Percentiles rank a stretch among this genome's conserved stretches.
phyloP scores from a whole-genome alignment of 2,329 filamentous ascomycete genomes.

The Trichoderma koningiopsis region DNA sequence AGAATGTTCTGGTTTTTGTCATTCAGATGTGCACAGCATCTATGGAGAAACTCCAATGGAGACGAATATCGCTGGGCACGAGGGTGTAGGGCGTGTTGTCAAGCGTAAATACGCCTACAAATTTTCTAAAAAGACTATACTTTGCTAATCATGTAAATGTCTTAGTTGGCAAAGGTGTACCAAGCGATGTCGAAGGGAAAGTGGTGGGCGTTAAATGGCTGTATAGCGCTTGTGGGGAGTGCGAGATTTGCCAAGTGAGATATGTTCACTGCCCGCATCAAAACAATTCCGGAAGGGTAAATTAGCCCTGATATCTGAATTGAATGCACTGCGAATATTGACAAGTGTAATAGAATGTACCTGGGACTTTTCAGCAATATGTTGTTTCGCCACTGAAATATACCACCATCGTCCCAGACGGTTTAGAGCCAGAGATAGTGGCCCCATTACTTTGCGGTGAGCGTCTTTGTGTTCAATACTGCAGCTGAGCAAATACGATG shows the following conservation, averaged over 20 bases:
- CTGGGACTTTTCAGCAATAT: constrained; percentile 21
- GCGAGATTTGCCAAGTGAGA: constrained; percentile 9
- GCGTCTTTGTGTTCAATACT: not conserved
- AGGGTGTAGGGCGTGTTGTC: constrained; percentile 19
- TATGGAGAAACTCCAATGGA: constrained; percentile 18
- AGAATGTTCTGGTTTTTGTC: constrained; percentile 17
- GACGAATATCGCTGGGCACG: constrained; percentile 19
- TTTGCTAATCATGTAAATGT: not conserved
- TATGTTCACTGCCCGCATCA: constrained; percentile 9
- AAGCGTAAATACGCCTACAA: not conserved
- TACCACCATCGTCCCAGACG: constrained; percentile 8
- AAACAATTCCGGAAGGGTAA: constrained; percentile 14
- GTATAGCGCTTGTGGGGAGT: constrained; percentile 13
- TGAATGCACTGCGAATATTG: not conserved
- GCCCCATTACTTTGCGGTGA: constrained; percentile 21
- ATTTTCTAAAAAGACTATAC: not conserved
- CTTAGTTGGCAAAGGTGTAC: constrained; percentile 13
- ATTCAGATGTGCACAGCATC: constrained; percentile 22
- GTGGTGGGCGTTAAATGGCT: constrained; percentile 16
- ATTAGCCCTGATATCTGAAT: not conserved
- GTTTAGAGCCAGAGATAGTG: constrained; percentile 14
- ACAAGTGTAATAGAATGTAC: not conserved
- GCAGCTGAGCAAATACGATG: too few species aligned
- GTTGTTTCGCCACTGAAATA: constrained; percentile 8
- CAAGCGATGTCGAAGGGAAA: not conserved